Evolutionary conservation across 2,329 filamentous ascomycete genomes (phyloP), one percentile per base, ranked within the genome.

Genomic region (Cytospora piceicola): DNA sequence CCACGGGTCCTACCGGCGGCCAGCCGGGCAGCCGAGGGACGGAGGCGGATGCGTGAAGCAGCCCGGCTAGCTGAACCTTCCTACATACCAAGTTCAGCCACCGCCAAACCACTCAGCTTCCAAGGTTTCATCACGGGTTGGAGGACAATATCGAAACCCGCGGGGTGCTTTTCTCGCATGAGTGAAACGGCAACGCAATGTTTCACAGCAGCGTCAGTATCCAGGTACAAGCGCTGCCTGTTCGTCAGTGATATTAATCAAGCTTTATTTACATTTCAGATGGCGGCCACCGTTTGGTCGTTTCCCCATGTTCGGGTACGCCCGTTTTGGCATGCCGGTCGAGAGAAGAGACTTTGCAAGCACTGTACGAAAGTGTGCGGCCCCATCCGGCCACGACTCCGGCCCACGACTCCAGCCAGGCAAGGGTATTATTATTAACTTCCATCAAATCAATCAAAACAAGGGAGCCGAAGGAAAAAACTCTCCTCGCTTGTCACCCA

Each of bases 241-340:
- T 20, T 7, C 15, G 7, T 42, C 15, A 42, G n/a, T 12, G 34
- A 14, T 36, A 14, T 30, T 14, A 22, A 54, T 30, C 15, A n/a
- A 42, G 34, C 42, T 42, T 46, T 46, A 49, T 49, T 30, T 51
- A 57, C 22, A 56, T 11, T 60, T 14, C n/a, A 36, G 15, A 14
- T 36, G 34, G 20, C 46, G 29, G 56, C n/a, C 32, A 65, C 42
- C 63, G 52, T 61, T 65, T 57, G 39, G 39, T 14, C 34, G 34
- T 4, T 36, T 1, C 36, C 20, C 39, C 30, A 7, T 51, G 42
- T 32, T 17, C 58, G 58, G 58, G 27, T 27, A 42, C 24, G 52
- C 59, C 64, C 36, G 52, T 63, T 61, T 60, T 52, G 63, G 63
- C 58, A 62, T 65, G 30, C 63, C 63, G 58, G 39, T 49, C 60